Evolutionary conservation across 2,329 filamentous ascomycete genomes (phyloP).

Genomic region (Thielaviopsis populi): DNA sequence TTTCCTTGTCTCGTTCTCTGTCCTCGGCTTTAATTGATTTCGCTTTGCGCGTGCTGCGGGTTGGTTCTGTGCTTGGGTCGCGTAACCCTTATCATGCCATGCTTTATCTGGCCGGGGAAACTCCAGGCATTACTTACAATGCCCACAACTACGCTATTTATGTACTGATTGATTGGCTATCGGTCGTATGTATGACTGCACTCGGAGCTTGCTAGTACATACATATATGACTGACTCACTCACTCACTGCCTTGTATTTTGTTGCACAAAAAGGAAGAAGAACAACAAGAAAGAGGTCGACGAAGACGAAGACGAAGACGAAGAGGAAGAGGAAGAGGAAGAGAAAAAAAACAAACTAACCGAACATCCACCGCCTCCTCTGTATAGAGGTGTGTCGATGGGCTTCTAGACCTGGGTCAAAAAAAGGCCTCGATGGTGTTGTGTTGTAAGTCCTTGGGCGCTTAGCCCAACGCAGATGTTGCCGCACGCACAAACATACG

Average conservation of each 20-base stretch:
- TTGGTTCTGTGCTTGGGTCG: neutral
- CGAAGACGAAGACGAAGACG: too few relatives aligned
- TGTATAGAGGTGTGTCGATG: neutral
- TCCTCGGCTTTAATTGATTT: too few relatives aligned
- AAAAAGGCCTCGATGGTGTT: neutral
- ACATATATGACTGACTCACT: too few relatives aligned
- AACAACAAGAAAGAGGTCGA: too few relatives aligned
- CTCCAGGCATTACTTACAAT: too few relatives aligned
- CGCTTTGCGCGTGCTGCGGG: too few relatives aligned
- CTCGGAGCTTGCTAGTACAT: too few relatives aligned
- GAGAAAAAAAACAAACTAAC: neutral
- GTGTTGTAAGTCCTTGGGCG: neutral
- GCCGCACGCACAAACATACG: neutral
- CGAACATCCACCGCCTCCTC: neutral
- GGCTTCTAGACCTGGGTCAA: neutral
- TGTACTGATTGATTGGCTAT: too few relatives aligned
- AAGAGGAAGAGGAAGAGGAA: too few relatives aligned
- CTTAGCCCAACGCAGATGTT: neutral
- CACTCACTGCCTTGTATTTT: neutral
- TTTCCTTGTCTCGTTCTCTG: neutral
- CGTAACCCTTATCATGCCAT: neutral
- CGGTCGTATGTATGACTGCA: too few relatives aligned
- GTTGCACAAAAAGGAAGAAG: neutral
- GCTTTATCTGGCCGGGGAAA: neutral
- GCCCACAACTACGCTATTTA: too few relatives aligned